Conservation (phyloP, 805 yeast genomes). For the Kuraishia borneana region DNA sequence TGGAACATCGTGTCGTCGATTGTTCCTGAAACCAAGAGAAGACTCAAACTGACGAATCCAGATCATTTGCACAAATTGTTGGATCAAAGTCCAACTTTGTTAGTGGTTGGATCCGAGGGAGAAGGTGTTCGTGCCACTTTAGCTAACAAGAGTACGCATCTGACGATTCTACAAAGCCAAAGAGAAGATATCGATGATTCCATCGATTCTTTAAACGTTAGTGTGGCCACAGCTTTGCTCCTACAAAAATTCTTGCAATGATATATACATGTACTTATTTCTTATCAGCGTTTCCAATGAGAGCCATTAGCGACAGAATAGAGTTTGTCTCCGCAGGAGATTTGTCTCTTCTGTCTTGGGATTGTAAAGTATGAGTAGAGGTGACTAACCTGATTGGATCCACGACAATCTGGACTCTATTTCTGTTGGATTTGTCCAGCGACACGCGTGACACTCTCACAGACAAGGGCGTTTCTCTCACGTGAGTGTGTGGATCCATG, state of each 20-base stretch:
- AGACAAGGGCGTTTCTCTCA: conserved; percentile 5
- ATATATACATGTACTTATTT: not conserved
- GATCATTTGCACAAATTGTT: conserved; percentile 34
- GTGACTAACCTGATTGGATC: not conserved
- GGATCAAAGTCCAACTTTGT: conserved; percentile 43
- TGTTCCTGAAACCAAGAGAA: conserved; percentile 19
- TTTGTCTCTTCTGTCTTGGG: not conserved
- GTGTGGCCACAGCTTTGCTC: conserved; percentile 77
- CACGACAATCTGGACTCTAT: not conserved
- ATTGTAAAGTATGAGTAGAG: not conserved
- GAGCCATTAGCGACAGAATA: not conserved
- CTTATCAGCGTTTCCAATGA: not conserved
- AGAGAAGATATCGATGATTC: conserved; percentile 15
- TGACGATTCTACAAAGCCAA: conserved; percentile 26
- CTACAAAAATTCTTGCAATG: conserved; percentile 18
- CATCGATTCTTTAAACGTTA: conserved; percentile 79
- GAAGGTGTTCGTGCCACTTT: conserved; percentile 65
- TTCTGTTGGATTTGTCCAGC: not conserved
- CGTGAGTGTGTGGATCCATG: conserved; percentile 5
- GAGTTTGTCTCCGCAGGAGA: not conserved
- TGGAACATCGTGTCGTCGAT: conserved; percentile 69
- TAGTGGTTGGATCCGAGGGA: conserved; percentile 83
- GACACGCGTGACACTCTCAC: conserved; percentile 2
- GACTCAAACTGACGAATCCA: conserved; percentile 21
- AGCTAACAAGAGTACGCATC: conserved; percentile 42